Evolutionary conservation across 192 early-diverging fungal species (phyloP), one percentile per base, ranked within the genome.

Genomic region (Coemansia sp.): DNA sequence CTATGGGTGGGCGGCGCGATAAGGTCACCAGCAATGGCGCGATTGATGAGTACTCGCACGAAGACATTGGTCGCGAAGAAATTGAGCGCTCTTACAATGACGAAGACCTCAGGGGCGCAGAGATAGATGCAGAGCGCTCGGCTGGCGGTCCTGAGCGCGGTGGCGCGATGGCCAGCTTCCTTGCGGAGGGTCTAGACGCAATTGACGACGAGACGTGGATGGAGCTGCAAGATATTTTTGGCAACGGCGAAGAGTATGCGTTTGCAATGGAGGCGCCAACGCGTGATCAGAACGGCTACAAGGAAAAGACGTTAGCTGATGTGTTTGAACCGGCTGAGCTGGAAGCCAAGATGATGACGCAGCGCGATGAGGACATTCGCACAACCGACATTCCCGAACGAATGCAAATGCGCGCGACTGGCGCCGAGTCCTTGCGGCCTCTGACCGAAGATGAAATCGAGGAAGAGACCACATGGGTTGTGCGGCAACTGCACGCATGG

Each of bases 221-320:
- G 51, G 91, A 95, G 65, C 87, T 92, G 70, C 87, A 91, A 53
- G 90, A 93, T 60, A 88, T 96, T n/a, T 96, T 98, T 83, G 96
- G 94, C 27, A 91, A 90, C 61, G 94, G 93, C 67, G 86, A 79
- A n/a, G 94, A 98, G 39, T 98, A 98, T 66, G 88, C 84, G 17
- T 72, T 77, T 85, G 80, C 75, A 66, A 78, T 84, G 78, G 74
- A 85, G 56, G 59, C 29, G 31, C 59, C 66, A 6, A 52, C 31
- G 10, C 50, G 54, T 10, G 65, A 61, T 10, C 57, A 54, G 23
- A 70, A 71, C 25, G 54, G 52, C 66, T 77, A 57, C 33, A 78
- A 70, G 73, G 80, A 75, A 61, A 68, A 56, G 57, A 74, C 71
- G 31, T 71, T 72, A 46, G 70, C 67, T 9, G 75, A 82, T 19